phyloP scores from a whole-genome alignment of 768 basidiomycete species.

The Leccinum subgranulosum region DNA sequence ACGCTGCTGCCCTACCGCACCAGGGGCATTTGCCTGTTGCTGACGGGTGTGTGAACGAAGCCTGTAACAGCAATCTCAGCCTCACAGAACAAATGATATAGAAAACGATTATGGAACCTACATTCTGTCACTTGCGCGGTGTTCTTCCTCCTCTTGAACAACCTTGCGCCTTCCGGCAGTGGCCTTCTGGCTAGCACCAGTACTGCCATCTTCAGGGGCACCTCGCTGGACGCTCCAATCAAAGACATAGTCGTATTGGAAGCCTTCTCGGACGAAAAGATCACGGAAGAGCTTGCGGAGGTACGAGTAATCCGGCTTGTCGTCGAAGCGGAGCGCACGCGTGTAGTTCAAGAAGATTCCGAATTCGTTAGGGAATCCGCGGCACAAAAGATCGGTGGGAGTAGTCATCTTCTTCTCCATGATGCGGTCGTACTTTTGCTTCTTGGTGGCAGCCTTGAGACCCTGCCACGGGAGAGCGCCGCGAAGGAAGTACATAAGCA shows the following conservation, averaged over 20 bases:
- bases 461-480: conserved; percentile 99
- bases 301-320: conserved; percentile 99
- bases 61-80: conserved; percentile 41
- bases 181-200: conserved; percentile 60
- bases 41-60: conserved; percentile 85
- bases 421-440: conserved; percentile 99
- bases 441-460: conserved; percentile 99
- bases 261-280: conserved; percentile 94
- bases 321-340: conserved; percentile 97
- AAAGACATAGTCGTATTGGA: conserved; percentile 99
- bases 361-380: conserved; percentile 99
- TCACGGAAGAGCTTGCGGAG: conserved; percentile 99
- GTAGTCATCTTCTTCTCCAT: conserved; percentile 99
- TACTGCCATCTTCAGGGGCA: conserved; percentile 61
- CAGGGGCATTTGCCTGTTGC: conserved; percentile 58
- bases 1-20: conserved; percentile 46
- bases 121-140: conserved; percentile 79
- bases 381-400: conserved; percentile 93
- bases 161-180: conserved; percentile 70
- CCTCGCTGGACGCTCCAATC: conserved; percentile 93
- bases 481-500: conserved; percentile 99
- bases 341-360: conserved; percentile 99
- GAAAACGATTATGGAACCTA: conserved; percentile 42
- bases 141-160: conserved; percentile 83
- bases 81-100: conserved; percentile 9